Evolutionary conservation across 139 green algal species (phyloP).

Genomic region (Chlorella sorokiniana): DNA sequence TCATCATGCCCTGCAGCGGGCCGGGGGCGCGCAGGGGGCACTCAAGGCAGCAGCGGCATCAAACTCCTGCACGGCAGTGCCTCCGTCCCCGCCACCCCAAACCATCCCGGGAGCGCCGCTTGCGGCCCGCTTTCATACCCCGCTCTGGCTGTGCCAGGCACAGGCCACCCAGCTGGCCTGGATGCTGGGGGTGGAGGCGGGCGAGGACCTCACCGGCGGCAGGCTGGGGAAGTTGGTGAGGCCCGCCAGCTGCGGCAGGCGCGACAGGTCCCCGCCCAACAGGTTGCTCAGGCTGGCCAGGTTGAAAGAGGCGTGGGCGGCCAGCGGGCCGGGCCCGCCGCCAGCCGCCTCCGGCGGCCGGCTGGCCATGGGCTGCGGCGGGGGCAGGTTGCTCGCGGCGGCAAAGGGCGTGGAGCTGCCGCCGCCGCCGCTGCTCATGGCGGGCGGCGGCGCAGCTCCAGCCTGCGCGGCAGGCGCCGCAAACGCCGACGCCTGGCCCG

Average conservation of each 20-base stretch:
- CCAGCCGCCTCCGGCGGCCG: background rate
- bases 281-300: constrained; percentile 19
- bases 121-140: no score
- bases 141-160: no score
- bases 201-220: constrained; percentile 4
- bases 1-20: constrained; percentile 25
- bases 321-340: background rate
- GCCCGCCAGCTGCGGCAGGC: constrained; percentile 29
- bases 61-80: no score
- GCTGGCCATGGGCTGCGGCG: background rate
- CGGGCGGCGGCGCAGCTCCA: background rate
- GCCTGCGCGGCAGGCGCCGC: background rate
- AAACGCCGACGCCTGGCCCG: constrained; percentile 14
- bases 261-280: constrained; percentile 38
- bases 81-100: no score
- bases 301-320: constrained; percentile 9
- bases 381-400: background rate
- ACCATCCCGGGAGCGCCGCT: no score
- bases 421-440: background rate
- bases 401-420: background rate
- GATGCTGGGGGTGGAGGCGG: no score
- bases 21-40: background rate
- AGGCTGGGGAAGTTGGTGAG: constrained; percentile 30
- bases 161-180: no score
- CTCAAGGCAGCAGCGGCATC: background rate